A percentile compares a stretch with the other conserved stretches of the same genome.
Conservation (phyloP, 208 protist species). For the Trypanosoma scelopori region DNA sequence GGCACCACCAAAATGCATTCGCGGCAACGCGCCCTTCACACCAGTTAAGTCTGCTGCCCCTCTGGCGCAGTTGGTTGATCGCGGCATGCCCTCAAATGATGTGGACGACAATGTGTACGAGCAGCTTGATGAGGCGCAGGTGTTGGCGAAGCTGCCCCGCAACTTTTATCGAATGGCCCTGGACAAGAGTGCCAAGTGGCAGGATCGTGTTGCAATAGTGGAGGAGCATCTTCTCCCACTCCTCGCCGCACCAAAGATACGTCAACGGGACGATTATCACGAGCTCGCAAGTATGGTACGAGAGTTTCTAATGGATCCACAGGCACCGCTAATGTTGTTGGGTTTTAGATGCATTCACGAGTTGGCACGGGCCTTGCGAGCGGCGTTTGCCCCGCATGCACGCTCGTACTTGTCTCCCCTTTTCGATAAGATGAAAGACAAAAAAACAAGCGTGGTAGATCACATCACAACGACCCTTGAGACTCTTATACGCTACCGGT, state of each 20-base stretch:
- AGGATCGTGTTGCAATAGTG: slow-evolving; percentile 71
- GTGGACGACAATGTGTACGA: slow-evolving; percentile 57
- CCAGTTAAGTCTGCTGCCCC: slow-evolving; percentile 14
- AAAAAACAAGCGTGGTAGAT: slow-evolving; percentile 82
- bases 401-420: slow-evolving; percentile 49
- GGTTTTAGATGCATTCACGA: slow-evolving; percentile 88
- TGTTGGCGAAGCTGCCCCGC: slow-evolving; percentile 62
- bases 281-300: slow-evolving; percentile 72
- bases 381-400: slow-evolving; percentile 52
- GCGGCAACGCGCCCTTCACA: slow-evolving; percentile 15
- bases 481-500: slow-evolving; percentile 70
- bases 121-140: slow-evolving; percentile 54
- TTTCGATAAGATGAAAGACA: slow-evolving; percentile 91
- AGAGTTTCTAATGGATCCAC: slow-evolving; percentile 74
- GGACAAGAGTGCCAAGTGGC: slow-evolving; percentile 77
- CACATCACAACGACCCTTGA: slow-evolving; percentile 81
- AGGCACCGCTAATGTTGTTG: slow-evolving; percentile 82
- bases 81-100: slow-evolving; percentile 27
- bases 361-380: slow-evolving; percentile 60
- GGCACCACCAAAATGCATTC: slow-evolving; percentile 30
- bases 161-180: slow-evolving; percentile 73
- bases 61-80: background rate
- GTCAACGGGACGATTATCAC: slow-evolving; percentile 83
- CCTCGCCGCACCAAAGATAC: slow-evolving; percentile 55
- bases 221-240: slow-evolving; percentile 66